Base-by-base conservation (phyloP, 163 green algal species). In the Trebouxia gelatinosa region DNA sequence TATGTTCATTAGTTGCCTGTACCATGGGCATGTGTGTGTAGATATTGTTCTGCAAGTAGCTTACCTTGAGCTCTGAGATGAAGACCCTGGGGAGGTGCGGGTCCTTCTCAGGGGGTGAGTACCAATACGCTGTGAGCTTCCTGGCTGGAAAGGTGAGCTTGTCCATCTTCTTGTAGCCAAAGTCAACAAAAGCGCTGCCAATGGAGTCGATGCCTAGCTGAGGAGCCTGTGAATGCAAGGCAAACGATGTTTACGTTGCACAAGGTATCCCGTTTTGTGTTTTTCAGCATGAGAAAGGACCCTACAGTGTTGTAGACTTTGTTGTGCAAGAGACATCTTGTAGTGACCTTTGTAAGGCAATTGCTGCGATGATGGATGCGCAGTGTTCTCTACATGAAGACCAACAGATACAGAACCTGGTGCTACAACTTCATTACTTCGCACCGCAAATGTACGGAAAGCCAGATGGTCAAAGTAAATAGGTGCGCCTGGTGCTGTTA, bases 31-130 rank as follows among this genome's bases (percentile, higher is more conserved):
- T n/a, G n/a, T n/a, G n/a, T n/a, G n/a, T n/a, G n/a, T n/a, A n/a
- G n/a, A n/a, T n/a, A n/a, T n/a, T n/a, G n/a, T n/a, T n/a, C n/a
- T n/a, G n/a, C n/a, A n/a, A n/a, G n/a, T n/a, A n/a, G 40, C 59
- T 64, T 77, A 89, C 89, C 79, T 89, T 78, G 6, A 97, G 81
- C 78, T 97, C 90, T 34, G 86, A 93, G 43, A 97, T 81, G 82
- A 97, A 97, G 40, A 97, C 75, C 38, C 92, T 83, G 1, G 92
- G 92, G 51, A 97, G 87, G 11, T 82, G 58, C 0, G 67, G 37
- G n/a, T 85, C 79, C 0, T 70, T 28, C 21, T 82, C 28, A 0
- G 82, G 81, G 5, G 80, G 81, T 0, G 82, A 64, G 54, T 80
- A 90, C 84, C 84, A 86, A 7, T 62, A 38, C 13, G 78, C 78